phyloP scores from a whole-genome alignment of 495 filamentous ascomycete genomes.

The Gamarada debralockiae region DNA sequence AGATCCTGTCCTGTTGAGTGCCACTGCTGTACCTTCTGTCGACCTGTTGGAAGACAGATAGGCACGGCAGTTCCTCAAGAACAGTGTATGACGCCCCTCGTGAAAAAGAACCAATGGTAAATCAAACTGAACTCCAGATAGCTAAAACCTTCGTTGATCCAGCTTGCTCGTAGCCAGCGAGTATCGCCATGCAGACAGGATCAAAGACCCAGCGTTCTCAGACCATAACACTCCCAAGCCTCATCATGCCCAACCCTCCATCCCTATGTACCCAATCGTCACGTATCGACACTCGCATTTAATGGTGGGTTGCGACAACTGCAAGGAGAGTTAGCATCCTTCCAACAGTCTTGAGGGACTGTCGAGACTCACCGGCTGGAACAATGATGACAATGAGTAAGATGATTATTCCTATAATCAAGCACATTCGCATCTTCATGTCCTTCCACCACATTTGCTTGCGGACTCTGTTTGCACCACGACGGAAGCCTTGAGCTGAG shows the following conservation, averaged over 20 bases:
- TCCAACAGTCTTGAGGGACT: too few species aligned
- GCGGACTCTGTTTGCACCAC: constrained; percentile 89
- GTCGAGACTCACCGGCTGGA: constrained; percentile 68
- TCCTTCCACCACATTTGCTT: constrained; percentile 75
- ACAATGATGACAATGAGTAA: constrained; percentile 90
- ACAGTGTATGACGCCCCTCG: constrained; percentile 21
- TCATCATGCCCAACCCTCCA: not conserved
- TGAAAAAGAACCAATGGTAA: constrained; percentile 19
- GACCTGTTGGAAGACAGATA: constrained; percentile 6
- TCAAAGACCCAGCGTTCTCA: constrained; percentile 3
- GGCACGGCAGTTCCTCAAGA: constrained; percentile 7
- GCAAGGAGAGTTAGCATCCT: constrained; percentile 3
- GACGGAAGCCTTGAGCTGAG: constrained; percentile 89
- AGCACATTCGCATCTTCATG: constrained; percentile 99
- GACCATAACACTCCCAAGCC: not conserved
- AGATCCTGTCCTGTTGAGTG: constrained; percentile 14
- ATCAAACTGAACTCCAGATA: constrained; percentile 26
- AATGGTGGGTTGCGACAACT: constrained; percentile 23
- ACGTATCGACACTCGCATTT: not conserved
- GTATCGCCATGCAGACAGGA: constrained; percentile 21
- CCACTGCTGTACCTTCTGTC: constrained; percentile 10
- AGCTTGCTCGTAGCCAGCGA: constrained; percentile 25
- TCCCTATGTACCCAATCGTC: not conserved
- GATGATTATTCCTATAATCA: constrained; percentile 83
- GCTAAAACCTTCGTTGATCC: constrained; percentile 22